Evolutionary conservation across 2,329 filamentous ascomycete species (phyloP), one percentile per base, ranked within the genome.

Genomic region (Fusarium mangiferae): DNA sequence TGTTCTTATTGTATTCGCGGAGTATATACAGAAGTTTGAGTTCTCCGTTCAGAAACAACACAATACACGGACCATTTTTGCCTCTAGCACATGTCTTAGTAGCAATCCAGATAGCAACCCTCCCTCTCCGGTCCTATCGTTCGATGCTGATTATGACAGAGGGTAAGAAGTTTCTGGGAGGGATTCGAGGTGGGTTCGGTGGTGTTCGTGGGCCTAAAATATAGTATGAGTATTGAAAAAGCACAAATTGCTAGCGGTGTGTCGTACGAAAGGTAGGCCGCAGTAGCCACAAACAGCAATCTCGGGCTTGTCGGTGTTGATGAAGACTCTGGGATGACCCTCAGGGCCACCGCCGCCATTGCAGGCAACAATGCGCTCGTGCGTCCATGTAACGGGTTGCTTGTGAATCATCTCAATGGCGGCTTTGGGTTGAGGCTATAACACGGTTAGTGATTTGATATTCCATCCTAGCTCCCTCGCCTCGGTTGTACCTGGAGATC

Each of bases 221-320:
- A 8, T 18, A 13, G 22, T 44, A 61, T 75, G 33, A 76, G 78
- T 55, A 59, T 52, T 17, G 0, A 12, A 45, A n/a, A 11, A n/a
- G 7, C 20, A 49, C 30, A 7, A 11, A 24, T 38, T 22, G 20
- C n/a, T 9, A 15, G 24, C 14, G 36, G 22, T 46, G 44, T n/a
- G 61, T 84, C 95, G 82, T 89, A 98, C 96, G 82, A 92, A 99
- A 78, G 96, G 96, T 76, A 96, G 83, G 60, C 96, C 96, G 82
- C 96, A 99, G 87, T 99, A 99, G 80, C 89, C 92, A 88, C 96
- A 99, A 82, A 87, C 87, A 84, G 90, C 90, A 79, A 99, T 98
- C 87, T 98, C 92, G 48, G 96, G 94, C 88, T 98, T 98, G 85
- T 99, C 96, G 76, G 93, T 92, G 85, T 99, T 99, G 90, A 99